Percentiles rank a stretch among this genome's conserved stretches.
These are phyloP conservation scores for Limonomyces culmigenus DNA, from an alignment of 1,284 basidiomycete genomes.

Conservation along the genomic window DNA sequence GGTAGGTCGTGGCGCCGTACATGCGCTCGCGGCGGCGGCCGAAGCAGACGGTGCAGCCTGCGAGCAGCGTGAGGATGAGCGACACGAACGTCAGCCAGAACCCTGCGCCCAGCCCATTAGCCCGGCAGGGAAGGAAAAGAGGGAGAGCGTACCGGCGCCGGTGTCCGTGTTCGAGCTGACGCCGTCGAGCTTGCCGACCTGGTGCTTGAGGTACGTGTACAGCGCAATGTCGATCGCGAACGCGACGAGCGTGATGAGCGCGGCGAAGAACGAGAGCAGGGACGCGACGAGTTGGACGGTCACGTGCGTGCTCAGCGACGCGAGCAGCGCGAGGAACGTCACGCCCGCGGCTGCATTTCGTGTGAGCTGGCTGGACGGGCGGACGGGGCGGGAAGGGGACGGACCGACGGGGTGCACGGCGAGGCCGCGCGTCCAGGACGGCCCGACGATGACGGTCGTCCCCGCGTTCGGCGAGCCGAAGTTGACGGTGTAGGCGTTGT, in stretches of 20 bases:
- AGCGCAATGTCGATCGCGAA: slow-evolving; percentile 65
- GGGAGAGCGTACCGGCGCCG: slow-evolving; percentile 31
- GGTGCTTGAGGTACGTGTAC: slow-evolving; percentile 37
- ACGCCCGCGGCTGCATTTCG: slow-evolving; percentile 37
- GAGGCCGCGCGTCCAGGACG: slow-evolving; percentile 56
- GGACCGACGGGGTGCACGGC: slow-evolving; percentile 57
- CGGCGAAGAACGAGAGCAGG: slow-evolving; percentile 47
- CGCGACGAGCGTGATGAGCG: slow-evolving; percentile 44
- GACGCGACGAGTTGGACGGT: slow-evolving; percentile 41
- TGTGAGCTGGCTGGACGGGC: slow-evolving; percentile 1
- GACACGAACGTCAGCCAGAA: slow-evolving; percentile 65
- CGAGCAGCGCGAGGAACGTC: slow-evolving; percentile 41
- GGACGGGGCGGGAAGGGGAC: slow-evolving; percentile 11
- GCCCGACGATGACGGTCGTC: slow-evolving; percentile 23
- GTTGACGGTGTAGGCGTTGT: not conserved
- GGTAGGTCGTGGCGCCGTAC: slow-evolving; percentile 19
- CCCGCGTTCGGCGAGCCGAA: not conserved
- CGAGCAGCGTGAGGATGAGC: slow-evolving; percentile 42
- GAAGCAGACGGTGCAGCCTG: slow-evolving; percentile 52
- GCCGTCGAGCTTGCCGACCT: slow-evolving; percentile 29
- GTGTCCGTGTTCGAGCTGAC: slow-evolving; percentile 28
- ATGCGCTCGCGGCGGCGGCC: slow-evolving; percentile 38
- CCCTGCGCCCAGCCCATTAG: slow-evolving; percentile 17
- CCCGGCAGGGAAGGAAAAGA: slow-evolving; percentile 1
- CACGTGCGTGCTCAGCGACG: slow-evolving; percentile 46